phyloP scores from a whole-genome alignment of 441 rosid species.

The Pelargonium myrrhifolium region DNA sequence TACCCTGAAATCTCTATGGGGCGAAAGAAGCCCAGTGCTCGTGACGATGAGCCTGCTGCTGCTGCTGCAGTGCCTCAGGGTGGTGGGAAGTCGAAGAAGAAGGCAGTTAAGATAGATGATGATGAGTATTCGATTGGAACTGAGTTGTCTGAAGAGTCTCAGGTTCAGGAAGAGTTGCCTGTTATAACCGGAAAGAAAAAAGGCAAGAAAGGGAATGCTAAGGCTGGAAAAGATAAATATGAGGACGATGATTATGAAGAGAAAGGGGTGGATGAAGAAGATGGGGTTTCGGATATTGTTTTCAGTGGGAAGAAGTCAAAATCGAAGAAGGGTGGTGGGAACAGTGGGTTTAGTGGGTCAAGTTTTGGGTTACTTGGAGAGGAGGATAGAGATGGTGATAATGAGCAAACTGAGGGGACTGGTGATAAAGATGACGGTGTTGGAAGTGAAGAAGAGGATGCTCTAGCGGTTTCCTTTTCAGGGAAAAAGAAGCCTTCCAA shows the following conservation, averaged over 20 bases:
- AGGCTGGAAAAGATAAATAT: conserved; percentile 26
- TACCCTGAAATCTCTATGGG: conserved; percentile 48
- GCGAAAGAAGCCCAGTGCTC: conserved; percentile 52
- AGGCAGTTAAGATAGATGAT: conserved; percentile 58
- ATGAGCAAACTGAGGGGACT: too few relatives aligned
- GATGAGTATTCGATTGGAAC: conserved; percentile 69
- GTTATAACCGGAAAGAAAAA: conserved; percentile 48
- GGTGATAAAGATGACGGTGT: too few relatives aligned
- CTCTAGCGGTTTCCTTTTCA: too few relatives aligned
- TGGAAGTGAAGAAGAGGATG: too few relatives aligned
- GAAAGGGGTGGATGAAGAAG: conserved; percentile 17
- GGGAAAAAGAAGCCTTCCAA: too few relatives aligned
- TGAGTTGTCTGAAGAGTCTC: conserved; percentile 47
- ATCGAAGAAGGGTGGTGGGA: too few relatives aligned
- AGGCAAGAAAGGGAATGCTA: conserved; percentile 50
- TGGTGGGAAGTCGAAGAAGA: conserved; percentile 67
- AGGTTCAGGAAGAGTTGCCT: conserved; percentile 36
- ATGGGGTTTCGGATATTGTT: too few relatives aligned
- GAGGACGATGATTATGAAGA: conserved; percentile 32
- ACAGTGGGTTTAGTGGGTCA: too few relatives aligned
- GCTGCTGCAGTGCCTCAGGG: conserved; percentile 33
- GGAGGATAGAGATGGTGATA: too few relatives aligned
- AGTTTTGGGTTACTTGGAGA: too few relatives aligned
- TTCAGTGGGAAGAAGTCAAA: too few relatives aligned
- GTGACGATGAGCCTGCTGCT: conserved; percentile 53